Percentiles rank a stretch among this genome's conserved stretches.
These are phyloP conservation scores for Venturia nashicola DNA, from an alignment of 2,329 filamentous ascomycete species.

Conservation along the genomic window DNA sequence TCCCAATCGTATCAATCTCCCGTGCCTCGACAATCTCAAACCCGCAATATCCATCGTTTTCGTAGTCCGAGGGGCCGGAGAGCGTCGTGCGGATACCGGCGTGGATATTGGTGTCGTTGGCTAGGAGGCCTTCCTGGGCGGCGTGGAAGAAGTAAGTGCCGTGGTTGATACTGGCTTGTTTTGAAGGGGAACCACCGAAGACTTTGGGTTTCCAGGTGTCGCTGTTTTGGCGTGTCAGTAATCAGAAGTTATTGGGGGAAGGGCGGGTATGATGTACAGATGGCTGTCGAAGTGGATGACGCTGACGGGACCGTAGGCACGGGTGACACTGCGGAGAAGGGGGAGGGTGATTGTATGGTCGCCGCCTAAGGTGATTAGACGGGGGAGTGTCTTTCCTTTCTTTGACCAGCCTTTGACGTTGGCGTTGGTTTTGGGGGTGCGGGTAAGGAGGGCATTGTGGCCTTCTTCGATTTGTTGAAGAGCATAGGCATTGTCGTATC, in stretches of 20 bases:
- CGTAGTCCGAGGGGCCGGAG: constrained; percentile 67
- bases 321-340: constrained; percentile 45
- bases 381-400: constrained; percentile 62
- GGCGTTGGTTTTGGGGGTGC: constrained; percentile 57
- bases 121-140: constrained; percentile 61
- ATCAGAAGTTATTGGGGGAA: constrained; percentile 1
- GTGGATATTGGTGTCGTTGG: constrained; percentile 78
- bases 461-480: constrained; percentile 78
- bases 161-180: constrained; percentile 70
- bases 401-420: constrained; percentile 50
- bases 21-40: constrained; percentile 71
- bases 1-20: constrained; percentile 57
- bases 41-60: constrained; percentile 74
- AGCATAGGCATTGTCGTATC: constrained; percentile 72
- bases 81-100: constrained; percentile 77
- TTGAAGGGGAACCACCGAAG: constrained; percentile 68
- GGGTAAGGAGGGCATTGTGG: constrained; percentile 62
- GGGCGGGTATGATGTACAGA: constrained; percentile 25
- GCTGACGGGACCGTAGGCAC: constrained; percentile 55
- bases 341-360: constrained; percentile 51
- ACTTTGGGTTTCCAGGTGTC: constrained; percentile 70
- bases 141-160: constrained; percentile 86
- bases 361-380: constrained; percentile 62
- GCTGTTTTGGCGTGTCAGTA: constrained; percentile 12
- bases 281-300: constrained; percentile 54